Evolutionary conservation across 208 protist species (phyloP), one percentile per base, ranked within the genome.

Genomic region (Acanthamoeba culbertsoni): DNA sequence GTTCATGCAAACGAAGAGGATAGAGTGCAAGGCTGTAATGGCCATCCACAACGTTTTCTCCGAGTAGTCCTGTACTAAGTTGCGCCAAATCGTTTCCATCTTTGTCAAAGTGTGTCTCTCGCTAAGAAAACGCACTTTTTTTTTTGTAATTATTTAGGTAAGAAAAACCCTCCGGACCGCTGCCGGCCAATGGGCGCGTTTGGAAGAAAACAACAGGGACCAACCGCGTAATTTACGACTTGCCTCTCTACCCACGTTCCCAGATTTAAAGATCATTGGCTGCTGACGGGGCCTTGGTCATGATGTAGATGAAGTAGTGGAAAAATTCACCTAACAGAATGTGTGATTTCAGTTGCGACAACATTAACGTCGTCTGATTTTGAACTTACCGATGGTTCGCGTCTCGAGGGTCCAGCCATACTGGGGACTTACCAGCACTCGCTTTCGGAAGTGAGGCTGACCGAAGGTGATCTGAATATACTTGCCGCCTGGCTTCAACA

Each of bases 401-500:
- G 59, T 82, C 53, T 73, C 55, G n/a, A 94, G 57, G 8, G 18
- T 28, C 93, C 93, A 94, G 20, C 33, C 35, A 31, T 89, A 93
- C 33, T 92, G 75, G 26, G 86, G 53, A 23, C 88, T 68, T 46
- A 68, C 48, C 23, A 95, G 18, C 18, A 95, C 51, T 73, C 68
- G 63, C 35, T 93, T 93, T 12, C 94, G 91, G 59, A 95, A 95
- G 75, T 95, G 94, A 42, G 94, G 94, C 71, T 95, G 94, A 28
- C 88, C 94, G 45, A 95, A 95, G 2, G 94, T 95, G 37, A 95
- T 94, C 48, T 93, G 92, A 14, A 95, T 68, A n/a, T 93, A 95
- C 35, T 57, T 79, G 43, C 94, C 94, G 23, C n/a, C 71, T 10
- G 59, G 40, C 68, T 75, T 93, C 65, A 95, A 73, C 6, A 95